A percentile compares a stretch with the other conserved stretches of the same genome.
These are phyloP conservation scores for Mitragyna speciosa DNA, from an alignment of 257 asterid species.

Conservation along the genomic window DNA sequence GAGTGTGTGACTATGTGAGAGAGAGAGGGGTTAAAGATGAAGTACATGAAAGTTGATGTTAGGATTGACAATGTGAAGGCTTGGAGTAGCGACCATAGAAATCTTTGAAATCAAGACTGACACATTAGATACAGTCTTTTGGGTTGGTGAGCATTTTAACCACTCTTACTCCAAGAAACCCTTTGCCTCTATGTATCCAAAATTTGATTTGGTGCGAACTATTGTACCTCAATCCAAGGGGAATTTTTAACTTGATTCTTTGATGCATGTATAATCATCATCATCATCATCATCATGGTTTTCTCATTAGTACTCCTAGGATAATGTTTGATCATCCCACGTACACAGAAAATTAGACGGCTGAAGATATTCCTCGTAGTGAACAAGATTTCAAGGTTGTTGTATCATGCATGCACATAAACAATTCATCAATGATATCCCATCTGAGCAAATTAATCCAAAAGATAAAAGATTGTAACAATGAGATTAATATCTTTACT, in stretches of 20 bases:
- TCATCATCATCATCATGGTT: neutral
- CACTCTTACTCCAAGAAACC: neutral
- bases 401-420: neutral
- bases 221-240: neutral
- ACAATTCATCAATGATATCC: neutral
- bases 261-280: neutral
- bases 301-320: too few species aligned
- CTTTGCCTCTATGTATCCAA: neutral
- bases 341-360: neutral
- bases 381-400: neutral
- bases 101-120: constrained; percentile 11
- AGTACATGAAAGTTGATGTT: constrained; percentile 1
- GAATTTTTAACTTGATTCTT: neutral
- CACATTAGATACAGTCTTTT: neutral
- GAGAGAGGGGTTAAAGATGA: neutral
- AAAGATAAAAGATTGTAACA: neutral
- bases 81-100: neutral
- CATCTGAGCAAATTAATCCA: neutral
- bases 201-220: constrained; percentile 12
- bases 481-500: neutral
- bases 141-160: constrained; percentile 17
- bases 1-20: neutral
- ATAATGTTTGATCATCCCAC: neutral
- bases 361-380: too few species aligned
- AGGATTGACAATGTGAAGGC: constrained; percentile 10